Percentiles rank a stretch among this genome's conserved stretches.
Evolutionary conservation across 2,329 filamentous ascomycete genomes (phyloP).

Genomic region (Hypoxylon sp.): DNA sequence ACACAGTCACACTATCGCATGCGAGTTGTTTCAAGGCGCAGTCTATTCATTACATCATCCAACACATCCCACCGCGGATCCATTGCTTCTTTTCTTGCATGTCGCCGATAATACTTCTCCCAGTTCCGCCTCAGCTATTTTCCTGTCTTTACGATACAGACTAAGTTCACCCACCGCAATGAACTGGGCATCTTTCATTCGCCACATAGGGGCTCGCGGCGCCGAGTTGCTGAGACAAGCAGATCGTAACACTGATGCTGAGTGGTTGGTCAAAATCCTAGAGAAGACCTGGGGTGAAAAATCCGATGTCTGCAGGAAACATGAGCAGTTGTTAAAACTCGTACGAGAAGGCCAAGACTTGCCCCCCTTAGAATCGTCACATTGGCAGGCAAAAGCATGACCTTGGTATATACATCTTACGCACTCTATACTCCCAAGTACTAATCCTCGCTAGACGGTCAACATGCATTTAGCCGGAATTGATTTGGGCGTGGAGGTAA

Average conservation of each 20-base stretch:
- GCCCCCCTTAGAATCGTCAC: too few species aligned
- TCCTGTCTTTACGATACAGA: too few species aligned
- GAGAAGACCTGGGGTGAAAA: not conserved
- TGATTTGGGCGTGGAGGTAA: too few species aligned
- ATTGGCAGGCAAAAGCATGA: not conserved
- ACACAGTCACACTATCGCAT: not conserved
- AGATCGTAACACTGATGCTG: not conserved
- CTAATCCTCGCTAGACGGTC: not conserved
- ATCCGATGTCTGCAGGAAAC: not conserved
- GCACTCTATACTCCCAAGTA: not conserved
- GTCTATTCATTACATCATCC: not conserved
- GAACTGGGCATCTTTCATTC: not conserved
- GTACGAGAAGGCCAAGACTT: too few species aligned
- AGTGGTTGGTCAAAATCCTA: not conserved
- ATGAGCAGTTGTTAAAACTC: too few species aligned
- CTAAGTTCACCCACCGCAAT: too few species aligned
- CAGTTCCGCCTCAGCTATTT: too few species aligned
- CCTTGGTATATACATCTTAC: not conserved
- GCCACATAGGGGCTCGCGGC: not conserved
- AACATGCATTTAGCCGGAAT: slow-evolving; percentile 33
- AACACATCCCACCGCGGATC: not conserved
- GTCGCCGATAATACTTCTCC: not conserved
- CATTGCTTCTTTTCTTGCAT: not conserved
- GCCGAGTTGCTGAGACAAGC: not conserved
- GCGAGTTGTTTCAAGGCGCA: not conserved